A percentile compares a stretch with the other conserved stretches of the same genome.
These are phyloP conservation scores for Solanum stenotomum DNA, from an alignment of 257 asterid species.

Conservation along the genomic window DNA sequence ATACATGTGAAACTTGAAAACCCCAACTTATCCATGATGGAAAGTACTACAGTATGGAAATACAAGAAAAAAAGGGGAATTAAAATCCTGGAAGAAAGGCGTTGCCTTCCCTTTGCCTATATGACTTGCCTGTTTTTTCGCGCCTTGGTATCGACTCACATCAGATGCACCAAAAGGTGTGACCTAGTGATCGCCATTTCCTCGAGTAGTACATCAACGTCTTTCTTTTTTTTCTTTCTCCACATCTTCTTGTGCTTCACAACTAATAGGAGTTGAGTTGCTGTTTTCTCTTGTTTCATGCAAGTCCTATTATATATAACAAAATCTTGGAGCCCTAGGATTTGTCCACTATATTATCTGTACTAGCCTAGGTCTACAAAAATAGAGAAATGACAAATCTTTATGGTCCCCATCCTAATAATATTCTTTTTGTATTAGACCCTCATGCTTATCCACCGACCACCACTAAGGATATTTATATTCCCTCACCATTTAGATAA, in stretches of 20 bases:
- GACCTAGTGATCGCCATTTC: slow-evolving; percentile 1
- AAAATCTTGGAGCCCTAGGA: neutral
- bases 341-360: neutral
- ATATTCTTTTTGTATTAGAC: slow-evolving; percentile 6
- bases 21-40: neutral
- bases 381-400: slow-evolving; percentile 3
- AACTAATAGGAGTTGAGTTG: neutral
- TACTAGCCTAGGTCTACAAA: neutral
- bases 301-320: slow-evolving; percentile 8
- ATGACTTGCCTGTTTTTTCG: slow-evolving; percentile 37
- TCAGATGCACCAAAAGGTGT: slow-evolving; percentile 6
- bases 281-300: neutral
- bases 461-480: slow-evolving; percentile 15
- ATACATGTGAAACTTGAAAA: neutral
- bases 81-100: slow-evolving; percentile 54
- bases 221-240: slow-evolving; percentile 28
- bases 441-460: slow-evolving; percentile 26
- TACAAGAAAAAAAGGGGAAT: neutral
- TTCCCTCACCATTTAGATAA: neutral
- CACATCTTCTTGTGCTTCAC: neutral
- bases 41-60: neutral
- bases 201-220: neutral
- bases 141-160: slow-evolving; percentile 1
- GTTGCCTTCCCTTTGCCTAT: slow-evolving; percentile 64
- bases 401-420: slow-evolving; percentile 19